Conservation (phyloP, 192 early-diverging fungal genomes). For the Linnemannia hyalina region DNA sequence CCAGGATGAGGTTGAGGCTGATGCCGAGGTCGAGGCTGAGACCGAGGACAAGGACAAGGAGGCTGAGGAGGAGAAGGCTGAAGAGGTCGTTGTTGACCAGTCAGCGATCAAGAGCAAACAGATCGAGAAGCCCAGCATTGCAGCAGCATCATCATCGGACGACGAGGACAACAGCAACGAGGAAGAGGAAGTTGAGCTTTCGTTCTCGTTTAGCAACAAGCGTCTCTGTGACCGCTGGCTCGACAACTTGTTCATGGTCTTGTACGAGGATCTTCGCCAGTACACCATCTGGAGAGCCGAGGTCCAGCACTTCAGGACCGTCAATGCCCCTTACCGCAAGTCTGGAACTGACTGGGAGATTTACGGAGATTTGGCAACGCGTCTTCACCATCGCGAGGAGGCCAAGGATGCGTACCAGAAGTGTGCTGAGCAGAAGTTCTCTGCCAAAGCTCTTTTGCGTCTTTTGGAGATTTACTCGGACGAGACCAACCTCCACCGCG, state of each 20-base stretch:
- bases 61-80: constrained; percentile 15
- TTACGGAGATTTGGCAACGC: constrained; percentile 91
- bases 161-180: constrained; percentile 19
- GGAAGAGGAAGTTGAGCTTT: constrained; percentile 61
- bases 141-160: constrained; percentile 31
- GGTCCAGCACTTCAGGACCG: constrained; percentile 79
- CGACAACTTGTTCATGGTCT: constrained; percentile 99
- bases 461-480: constrained; percentile 85
- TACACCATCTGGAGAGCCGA: constrained; percentile 96
- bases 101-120: constrained; percentile 53
- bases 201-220: constrained; percentile 92
- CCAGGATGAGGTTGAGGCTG: constrained; percentile 39
- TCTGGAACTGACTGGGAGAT: constrained; percentile 99
- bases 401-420: constrained; percentile 93
- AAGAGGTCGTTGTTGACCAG: constrained; percentile 6
- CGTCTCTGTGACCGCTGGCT: constrained; percentile 99
- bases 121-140: constrained; percentile 64
- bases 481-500: constrained; percentile 85
- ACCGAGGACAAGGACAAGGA: constrained; percentile 52
- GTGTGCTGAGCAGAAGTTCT: constrained; percentile 92
- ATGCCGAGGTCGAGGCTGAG: constrained; percentile 60
- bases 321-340: constrained; percentile 88
- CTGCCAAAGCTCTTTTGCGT: constrained; percentile 89
- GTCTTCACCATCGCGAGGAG: constrained; percentile 89
- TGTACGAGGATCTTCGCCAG: constrained; percentile 95